Evolutionary conservation across 2,329 filamentous ascomycete species (phyloP).

Genomic region (Fusarium xylarioides): DNA sequence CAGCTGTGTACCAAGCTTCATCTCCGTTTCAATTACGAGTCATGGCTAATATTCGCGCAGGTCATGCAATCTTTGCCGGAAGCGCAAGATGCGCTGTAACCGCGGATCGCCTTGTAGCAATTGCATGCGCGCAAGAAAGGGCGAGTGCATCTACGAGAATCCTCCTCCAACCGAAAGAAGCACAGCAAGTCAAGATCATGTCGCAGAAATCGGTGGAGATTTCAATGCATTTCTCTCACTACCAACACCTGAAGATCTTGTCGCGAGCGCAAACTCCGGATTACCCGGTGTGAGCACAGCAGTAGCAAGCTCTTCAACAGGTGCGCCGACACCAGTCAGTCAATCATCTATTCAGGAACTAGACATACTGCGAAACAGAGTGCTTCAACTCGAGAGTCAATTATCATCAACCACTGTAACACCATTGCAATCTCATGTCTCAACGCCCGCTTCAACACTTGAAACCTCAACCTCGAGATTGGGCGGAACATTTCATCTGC

Average conservation of each 20-base stretch:
- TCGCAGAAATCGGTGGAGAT: accelerated
- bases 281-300: not conserved
- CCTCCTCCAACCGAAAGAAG: not conserved
- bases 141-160: constrained; percentile 48
- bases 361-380: constrained; percentile 13
- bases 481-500: constrained; percentile 56
- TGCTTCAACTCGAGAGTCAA: constrained; percentile 28
- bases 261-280: not conserved
- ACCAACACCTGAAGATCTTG: not conserved
- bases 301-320: not conserved
- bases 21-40: accelerated
- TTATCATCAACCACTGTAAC: not conserved
- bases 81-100: constrained; percentile 57
- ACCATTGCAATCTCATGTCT: not conserved
- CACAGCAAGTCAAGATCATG: not conserved
- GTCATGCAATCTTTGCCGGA: constrained; percentile 53
- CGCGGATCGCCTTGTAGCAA: constrained; percentile 53
- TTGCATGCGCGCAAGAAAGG: constrained; percentile 50
- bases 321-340: not conserved
- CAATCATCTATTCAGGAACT: constrained; percentile 22
- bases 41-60: constrained; percentile 29
- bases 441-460: constrained; percentile 33
- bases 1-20: constrained; percentile 38
- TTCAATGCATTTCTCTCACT: not conserved
- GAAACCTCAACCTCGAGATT: constrained; percentile 48